Evolutionary conservation across 106 monocot species (phyloP).

Genomic region (Gastrodia elata): DNA sequence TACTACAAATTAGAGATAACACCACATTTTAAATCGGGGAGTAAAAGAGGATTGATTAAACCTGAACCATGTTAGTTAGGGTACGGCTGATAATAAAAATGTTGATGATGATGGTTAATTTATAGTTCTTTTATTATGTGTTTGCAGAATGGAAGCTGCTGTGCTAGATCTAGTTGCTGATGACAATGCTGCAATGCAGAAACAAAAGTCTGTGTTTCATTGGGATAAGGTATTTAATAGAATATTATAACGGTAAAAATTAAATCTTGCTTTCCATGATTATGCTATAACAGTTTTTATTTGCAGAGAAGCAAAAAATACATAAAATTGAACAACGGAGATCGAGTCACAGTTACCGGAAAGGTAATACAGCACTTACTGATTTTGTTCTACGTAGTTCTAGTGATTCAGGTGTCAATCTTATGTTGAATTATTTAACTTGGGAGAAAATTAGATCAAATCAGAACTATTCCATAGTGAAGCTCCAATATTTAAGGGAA

Average conservation of each 20-base stretch:
- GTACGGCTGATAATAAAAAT: not conserved
- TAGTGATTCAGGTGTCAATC: not conserved
- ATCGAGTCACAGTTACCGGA: conserved; percentile 83
- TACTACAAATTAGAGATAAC: not conserved
- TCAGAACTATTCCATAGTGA: not conserved
- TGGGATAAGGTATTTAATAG: conserved; percentile 93
- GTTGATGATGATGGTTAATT: not conserved
- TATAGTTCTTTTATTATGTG: not conserved
- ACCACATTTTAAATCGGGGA: not conserved
- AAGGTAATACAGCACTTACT: conserved; percentile 54
- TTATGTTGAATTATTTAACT: not conserved
- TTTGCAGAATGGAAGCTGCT: conserved; percentile 77
- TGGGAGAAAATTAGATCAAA: not conserved
- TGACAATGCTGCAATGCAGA: conserved; percentile 72
- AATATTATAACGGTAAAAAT: too few relatives aligned
- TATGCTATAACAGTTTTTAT: too few relatives aligned
- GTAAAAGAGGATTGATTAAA: not conserved
- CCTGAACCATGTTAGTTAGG: not conserved
- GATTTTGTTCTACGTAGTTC: not conserved
- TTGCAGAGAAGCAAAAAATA: conserved; percentile 83
- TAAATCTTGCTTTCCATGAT: too few relatives aligned
- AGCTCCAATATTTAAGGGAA: not conserved
- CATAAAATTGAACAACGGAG: conserved; percentile 90
- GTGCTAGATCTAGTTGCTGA: conserved; percentile 95
- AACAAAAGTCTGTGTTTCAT: conserved; percentile 74